These are phyloP conservation scores for Capsicum baccatum DNA, from an alignment of 257 asterid species.

Conservation along the genomic window DNA sequence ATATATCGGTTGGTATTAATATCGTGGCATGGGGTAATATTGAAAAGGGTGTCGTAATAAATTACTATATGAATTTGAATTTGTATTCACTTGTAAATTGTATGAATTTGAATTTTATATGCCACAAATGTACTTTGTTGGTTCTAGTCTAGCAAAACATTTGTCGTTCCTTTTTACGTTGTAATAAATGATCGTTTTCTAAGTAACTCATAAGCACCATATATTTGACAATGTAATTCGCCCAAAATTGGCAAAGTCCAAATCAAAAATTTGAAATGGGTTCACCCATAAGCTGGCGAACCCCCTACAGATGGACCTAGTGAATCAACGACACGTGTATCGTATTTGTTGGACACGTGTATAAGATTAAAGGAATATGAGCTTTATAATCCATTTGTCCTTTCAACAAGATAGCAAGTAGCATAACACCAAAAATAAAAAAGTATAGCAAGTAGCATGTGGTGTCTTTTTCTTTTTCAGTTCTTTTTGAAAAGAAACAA, in stretches of 20 bases:
- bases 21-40: not conserved
- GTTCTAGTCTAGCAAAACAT: not conserved
- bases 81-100: not conserved
- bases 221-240: too few relatives aligned
- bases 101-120: not conserved
- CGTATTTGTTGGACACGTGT: too few relatives aligned
- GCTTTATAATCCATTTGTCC: not conserved
- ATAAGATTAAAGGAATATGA: not conserved
- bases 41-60: not conserved
- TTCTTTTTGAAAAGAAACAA: conserved; percentile 12
- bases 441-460: not conserved
- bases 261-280: too few relatives aligned
- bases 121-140: too few relatives aligned
- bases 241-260: too few relatives aligned
- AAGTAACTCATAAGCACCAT: not conserved
- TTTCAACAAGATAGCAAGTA: not conserved
- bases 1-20: not conserved
- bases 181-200: not conserved
- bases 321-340: too few relatives aligned
- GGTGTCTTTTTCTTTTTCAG: not conserved
- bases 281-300: too few relatives aligned
- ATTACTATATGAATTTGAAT: not conserved
- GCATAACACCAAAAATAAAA: not conserved
- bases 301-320: too few relatives aligned
- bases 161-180: not conserved